A percentile compares a stretch with the other conserved stretches of the same genome.
These are phyloP conservation scores for Protomyces inouyei DNA, from an alignment of 1,139 yeast genomes.

Conservation along the genomic window DNA sequence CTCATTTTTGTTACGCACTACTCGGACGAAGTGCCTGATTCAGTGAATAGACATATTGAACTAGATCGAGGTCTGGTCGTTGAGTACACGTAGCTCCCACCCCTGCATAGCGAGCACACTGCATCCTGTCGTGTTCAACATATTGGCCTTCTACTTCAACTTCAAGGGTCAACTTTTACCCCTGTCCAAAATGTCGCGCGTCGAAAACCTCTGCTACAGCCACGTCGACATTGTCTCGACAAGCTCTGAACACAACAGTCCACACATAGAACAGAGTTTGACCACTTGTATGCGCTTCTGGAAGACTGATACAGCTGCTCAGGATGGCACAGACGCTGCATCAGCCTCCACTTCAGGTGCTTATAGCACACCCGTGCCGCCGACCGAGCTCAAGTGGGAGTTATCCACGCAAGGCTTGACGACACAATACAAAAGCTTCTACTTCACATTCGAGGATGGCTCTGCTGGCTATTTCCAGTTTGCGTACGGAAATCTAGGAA, in stretches of 20 bases:
- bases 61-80: constrained; percentile 31
- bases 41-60: constrained; percentile 37
- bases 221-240: too few species aligned
- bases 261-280: neutral
- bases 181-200: too few species aligned
- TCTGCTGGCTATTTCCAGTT: constrained; percentile 25
- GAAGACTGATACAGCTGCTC: neutral
- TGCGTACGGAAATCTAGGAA: constrained; percentile 28
- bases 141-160: too few species aligned
- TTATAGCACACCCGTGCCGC: neutral
- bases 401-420: constrained; percentile 21
- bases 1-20: constrained; percentile 61
- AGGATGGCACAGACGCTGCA: neutral
- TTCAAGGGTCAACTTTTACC: too few species aligned
- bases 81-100: neutral
- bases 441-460: constrained; percentile 28
- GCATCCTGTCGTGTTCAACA: too few species aligned
- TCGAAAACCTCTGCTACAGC: too few species aligned
- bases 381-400: constrained; percentile 22
- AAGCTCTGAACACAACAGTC: too few species aligned
- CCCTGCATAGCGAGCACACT: too few species aligned
- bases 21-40: constrained; percentile 54
- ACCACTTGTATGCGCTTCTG: neutral
- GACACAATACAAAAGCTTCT: constrained; percentile 29
- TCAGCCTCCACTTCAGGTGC: neutral